phyloP scores from a whole-genome alignment of 352 stramenopile species.

The Aphanomyces invadans region DNA sequence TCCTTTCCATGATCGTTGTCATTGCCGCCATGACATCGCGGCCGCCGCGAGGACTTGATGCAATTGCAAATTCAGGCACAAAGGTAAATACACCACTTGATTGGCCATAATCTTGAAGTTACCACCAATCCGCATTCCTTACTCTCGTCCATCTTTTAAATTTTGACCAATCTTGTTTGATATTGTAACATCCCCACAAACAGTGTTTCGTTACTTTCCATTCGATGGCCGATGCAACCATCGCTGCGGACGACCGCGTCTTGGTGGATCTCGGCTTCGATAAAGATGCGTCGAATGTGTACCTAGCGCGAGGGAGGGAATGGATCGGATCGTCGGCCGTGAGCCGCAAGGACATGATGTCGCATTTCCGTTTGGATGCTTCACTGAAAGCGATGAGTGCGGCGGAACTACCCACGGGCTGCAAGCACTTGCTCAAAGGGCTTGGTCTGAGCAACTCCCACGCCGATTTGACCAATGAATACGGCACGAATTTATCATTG shows the following conservation, averaged over 20 bases:
- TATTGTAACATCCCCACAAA: neutral
- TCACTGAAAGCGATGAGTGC: constrained; percentile 54
- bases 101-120: too few relatives aligned
- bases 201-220: neutral
- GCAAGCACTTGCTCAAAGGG: constrained; percentile 62
- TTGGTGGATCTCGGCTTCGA: constrained; percentile 11
- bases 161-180: neutral
- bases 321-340: constrained; percentile 7
- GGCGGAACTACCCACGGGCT: constrained; percentile 49
- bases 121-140: too few relatives aligned
- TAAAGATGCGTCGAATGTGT: neutral
- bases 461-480: constrained; percentile 33
- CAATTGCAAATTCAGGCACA: too few relatives aligned
- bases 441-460: constrained; percentile 40
- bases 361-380: constrained; percentile 56
- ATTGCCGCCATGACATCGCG: too few relatives aligned
- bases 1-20: too few relatives aligned
- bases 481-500: constrained; percentile 43
- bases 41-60: too few relatives aligned
- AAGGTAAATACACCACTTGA: too few relatives aligned
- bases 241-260: neutral
- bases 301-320: constrained; percentile 3
- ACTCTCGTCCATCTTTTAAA: too few relatives aligned
- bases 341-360: constrained; percentile 38
- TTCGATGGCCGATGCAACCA: neutral